These are phyloP conservation scores for Heliamphora pulchella DNA, from an alignment of 179 eudicot species.

Conservation along the genomic window DNA sequence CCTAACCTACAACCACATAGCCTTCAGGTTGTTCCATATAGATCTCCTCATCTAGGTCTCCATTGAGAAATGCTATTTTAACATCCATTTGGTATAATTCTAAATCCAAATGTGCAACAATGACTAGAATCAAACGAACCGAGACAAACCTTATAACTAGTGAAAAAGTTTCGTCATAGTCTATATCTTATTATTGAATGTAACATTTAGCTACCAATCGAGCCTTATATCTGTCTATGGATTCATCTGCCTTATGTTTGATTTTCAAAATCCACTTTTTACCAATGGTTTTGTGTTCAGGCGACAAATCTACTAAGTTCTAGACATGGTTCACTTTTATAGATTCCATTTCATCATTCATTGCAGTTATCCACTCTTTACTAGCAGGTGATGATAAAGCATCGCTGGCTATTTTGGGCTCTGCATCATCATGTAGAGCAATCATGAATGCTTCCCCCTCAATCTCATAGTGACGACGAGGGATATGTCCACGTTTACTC, in stretches of 20 bases:
- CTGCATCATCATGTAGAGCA: background rate
- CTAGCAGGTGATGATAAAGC: background rate
- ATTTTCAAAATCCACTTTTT: background rate
- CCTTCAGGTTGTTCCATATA: no score
- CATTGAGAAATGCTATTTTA: no score
- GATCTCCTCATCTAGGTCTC: no score
- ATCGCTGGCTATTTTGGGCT: background rate
- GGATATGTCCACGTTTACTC: background rate
- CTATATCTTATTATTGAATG: no score
- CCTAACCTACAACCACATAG: background rate
- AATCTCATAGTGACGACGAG: background rate
- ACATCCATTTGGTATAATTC: no score
- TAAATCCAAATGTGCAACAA: no score
- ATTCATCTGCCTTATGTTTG: background rate
- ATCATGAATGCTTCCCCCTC: background rate
- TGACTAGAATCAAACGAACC: no score
- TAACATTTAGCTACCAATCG: no score
- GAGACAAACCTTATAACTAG: background rate
- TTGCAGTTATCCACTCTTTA: background rate
- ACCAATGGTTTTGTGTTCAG: background rate
- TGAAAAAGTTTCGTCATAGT: no score
- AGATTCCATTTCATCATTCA: background rate
- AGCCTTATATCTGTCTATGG: no score
- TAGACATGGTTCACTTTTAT: background rate
- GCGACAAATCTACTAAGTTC: background rate